phyloP scores from a whole-genome alignment of 1,284 basidiomycete genomes.

The Erythrobasidium hasegawianum region DNA sequence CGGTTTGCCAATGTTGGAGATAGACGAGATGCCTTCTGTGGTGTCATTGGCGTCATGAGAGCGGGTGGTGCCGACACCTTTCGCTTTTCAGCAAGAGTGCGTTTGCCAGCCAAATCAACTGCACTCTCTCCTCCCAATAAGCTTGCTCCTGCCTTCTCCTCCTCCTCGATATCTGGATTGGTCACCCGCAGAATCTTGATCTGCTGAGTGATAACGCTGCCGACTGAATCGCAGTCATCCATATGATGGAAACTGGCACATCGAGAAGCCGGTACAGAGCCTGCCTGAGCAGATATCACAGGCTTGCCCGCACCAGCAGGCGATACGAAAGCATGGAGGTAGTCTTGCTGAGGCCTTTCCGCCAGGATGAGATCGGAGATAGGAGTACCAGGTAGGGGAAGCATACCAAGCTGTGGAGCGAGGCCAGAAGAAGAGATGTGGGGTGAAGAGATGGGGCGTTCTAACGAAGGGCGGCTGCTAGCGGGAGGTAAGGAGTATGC shows the following conservation, averaged over 20 bases:
- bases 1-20: background rate
- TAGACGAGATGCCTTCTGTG: background rate
- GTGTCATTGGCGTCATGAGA: background rate
- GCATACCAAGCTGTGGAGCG: constrained; percentile 2
- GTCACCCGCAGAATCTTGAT: constrained; percentile 18
- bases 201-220: constrained; percentile 9
- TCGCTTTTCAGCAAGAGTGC: constrained; percentile 24
- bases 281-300: background rate
- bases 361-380: background rate
- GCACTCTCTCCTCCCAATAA: background rate
- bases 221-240: constrained; percentile 1
- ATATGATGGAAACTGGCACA: background rate
- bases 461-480: background rate
- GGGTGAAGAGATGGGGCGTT: background rate
- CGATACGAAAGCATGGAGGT: background rate
- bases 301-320: background rate
- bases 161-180: constrained; percentile 10
- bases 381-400: constrained; percentile 19
- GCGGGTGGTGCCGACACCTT: constrained; percentile 14
- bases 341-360: background rate
- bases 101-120: background rate
- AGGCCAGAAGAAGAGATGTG: background rate
- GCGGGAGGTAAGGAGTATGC: background rate
- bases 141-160: background rate
- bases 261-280: background rate